These are phyloP conservation scores for Diutina catenulata DNA, from an alignment of 1,139 yeast species.

Conservation along the genomic window DNA sequence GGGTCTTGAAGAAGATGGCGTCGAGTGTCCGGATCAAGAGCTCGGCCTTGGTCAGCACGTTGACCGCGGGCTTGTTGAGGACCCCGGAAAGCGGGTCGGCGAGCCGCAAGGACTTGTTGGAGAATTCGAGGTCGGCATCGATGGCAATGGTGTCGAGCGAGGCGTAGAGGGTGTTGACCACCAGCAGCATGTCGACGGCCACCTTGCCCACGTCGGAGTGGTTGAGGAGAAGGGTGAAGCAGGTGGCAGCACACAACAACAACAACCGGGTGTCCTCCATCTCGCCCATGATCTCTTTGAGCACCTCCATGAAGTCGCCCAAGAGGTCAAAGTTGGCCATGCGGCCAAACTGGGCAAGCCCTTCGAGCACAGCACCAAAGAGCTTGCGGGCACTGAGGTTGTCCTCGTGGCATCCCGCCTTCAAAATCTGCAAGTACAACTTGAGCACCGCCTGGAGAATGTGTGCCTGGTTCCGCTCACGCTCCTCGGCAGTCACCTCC, in stretches of 20 bases:
- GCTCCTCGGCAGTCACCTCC: conserved; percentile 74
- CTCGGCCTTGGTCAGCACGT: conserved; percentile 84
- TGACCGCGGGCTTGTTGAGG: conserved; percentile 54
- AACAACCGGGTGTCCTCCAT: conserved; percentile 43
- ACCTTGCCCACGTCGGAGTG: conserved; percentile 46
- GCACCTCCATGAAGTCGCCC: conserved; percentile 84
- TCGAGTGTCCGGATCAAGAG: conserved; percentile 68
- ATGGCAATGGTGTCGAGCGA: conserved; percentile 55
- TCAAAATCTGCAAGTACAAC: conserved; percentile 67
- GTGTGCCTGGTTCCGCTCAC: conserved; percentile 78
- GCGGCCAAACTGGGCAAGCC: conserved; percentile 80
- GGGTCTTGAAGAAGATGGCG: conserved; percentile 67
- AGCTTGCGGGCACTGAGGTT: conserved; percentile 41
- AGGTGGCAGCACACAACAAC: conserved; percentile 75
- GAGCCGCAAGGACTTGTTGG: conserved; percentile 67
- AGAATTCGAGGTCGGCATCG: conserved; percentile 78
- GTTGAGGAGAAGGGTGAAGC: conserved; percentile 70
- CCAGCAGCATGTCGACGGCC: conserved; percentile 59
- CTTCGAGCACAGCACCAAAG: conserved; percentile 84
- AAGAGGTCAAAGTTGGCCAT: conserved; percentile 85
- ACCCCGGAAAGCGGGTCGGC: conserved; percentile 53
- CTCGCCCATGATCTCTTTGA: conserved; percentile 66
- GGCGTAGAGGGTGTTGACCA: conserved; percentile 62
- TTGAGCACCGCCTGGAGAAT: conserved; percentile 63
- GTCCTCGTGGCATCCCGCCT: conserved; percentile 26